Conservation (phyloP, 257 asterid genomes). For the Datura wrightii region DNA sequence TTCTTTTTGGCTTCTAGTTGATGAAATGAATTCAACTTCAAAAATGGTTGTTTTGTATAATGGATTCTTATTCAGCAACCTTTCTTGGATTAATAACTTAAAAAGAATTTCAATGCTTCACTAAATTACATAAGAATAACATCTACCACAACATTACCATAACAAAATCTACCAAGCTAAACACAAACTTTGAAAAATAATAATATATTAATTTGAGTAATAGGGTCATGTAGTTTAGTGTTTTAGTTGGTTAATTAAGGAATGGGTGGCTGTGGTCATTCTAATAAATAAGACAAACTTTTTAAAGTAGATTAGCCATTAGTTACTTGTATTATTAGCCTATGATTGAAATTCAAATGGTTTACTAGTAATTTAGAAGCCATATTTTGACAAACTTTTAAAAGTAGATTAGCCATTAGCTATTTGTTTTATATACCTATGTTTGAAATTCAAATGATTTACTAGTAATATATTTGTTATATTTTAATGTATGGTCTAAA, state of each 20-base stretch:
- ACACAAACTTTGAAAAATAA: neutral
- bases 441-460: slow-evolving; percentile 24
- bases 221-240: neutral
- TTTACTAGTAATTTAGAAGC: neutral
- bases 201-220: neutral
- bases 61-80: neutral
- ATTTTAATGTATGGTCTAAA: neutral
- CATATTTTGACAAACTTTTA: neutral
- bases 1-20: neutral
- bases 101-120: slow-evolving; percentile 1
- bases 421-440: slow-evolving; percentile 5
- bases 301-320: slow-evolving; percentile 3
- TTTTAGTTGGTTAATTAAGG: slow-evolving; percentile 16
- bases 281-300: neutral
- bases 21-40: neutral
- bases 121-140: slow-evolving; percentile 21
- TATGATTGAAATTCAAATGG: neutral
- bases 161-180: neutral
- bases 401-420: slow-evolving; percentile 9
- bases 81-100: neutral
- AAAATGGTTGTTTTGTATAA: neutral
- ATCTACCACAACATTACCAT: neutral
- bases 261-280: neutral
- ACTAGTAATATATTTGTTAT: neutral
- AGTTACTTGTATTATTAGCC: slow-evolving; percentile 15